A percentile compares a stretch with the other conserved stretches of the same genome.
phyloP scores from a whole-genome alignment of 2,329 filamentous ascomycete species.

The Aspergillus phoenicis region DNA sequence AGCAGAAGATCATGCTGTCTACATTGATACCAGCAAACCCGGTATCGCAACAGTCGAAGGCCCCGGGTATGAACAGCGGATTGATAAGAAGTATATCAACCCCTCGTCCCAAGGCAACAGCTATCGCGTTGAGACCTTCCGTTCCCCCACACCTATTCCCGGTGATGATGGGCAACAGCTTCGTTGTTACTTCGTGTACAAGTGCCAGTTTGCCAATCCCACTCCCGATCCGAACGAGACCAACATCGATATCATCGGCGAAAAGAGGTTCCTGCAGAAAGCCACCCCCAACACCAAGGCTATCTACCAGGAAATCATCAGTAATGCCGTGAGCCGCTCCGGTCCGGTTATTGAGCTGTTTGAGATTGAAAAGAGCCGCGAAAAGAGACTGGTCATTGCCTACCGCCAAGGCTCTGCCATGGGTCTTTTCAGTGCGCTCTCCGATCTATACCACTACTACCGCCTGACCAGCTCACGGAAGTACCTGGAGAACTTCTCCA shows the following conservation, averaged over 20 bases:
- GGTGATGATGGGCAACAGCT: constrained; percentile 76
- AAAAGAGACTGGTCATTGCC: constrained; percentile 92
- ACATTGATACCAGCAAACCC: constrained; percentile 95
- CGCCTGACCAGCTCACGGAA: constrained; percentile 94
- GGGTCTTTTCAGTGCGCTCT: constrained; percentile 92
- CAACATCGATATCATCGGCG: constrained; percentile 85
- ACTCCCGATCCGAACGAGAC: constrained; percentile 77
- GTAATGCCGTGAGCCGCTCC: constrained; percentile 77
- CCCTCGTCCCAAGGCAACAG: constrained; percentile 68
- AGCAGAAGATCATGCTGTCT: constrained; percentile 90
- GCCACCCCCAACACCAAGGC: constrained; percentile 93
- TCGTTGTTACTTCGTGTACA: constrained; percentile 98
- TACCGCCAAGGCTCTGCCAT: constrained; percentile 91
- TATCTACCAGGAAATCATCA: constrained; percentile 92
- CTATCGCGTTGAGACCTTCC: constrained; percentile 97
- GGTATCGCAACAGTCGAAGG: constrained; percentile 75
- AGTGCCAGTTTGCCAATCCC: constrained; percentile 83
- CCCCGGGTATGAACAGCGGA: constrained; percentile 88
- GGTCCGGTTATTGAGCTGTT: constrained; percentile 98
- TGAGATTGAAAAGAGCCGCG: constrained; percentile 84
- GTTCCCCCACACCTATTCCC: constrained; percentile 80
- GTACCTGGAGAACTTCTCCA: constrained; percentile 98
- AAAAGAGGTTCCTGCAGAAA: constrained; percentile 93
- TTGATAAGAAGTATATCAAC: constrained; percentile 95
- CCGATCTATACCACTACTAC: constrained; percentile 98